These are phyloP conservation scores for Penicillium atrosanguineum DNA, from an alignment of 495 filamentous ascomycete species.

Conservation along the genomic window DNA sequence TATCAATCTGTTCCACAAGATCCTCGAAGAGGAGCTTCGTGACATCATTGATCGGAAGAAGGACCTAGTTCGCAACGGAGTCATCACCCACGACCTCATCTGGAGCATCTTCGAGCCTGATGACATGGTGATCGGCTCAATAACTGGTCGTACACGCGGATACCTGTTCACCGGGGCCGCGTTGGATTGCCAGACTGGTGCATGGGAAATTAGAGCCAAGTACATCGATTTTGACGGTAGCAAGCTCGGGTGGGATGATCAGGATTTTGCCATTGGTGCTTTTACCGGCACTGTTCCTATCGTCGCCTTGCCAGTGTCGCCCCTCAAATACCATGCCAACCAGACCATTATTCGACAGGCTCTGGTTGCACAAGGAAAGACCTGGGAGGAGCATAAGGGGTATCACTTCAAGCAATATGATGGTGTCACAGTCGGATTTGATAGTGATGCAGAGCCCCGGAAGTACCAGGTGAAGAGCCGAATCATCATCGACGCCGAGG, in stretches of 20 bases:
- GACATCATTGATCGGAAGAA: conserved; percentile 54
- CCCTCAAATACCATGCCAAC: conserved; percentile 54
- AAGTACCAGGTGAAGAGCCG: conserved; percentile 52
- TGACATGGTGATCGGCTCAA: conserved; percentile 34
- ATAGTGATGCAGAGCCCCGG: conserved; percentile 15
- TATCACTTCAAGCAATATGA: conserved; percentile 62
- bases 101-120: conserved; percentile 57
- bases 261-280: conserved; percentile 40
- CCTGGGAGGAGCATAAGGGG: conserved; percentile 54
- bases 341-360: conserved; percentile 17
- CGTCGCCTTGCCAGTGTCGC: conserved; percentile 52
- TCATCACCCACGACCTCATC: conserved; percentile 57
- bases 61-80: conserved; percentile 55
- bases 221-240: conserved; percentile 62
- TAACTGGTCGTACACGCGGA: conserved; percentile 36
- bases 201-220: conserved; percentile 28
- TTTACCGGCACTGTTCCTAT: conserved; percentile 60
- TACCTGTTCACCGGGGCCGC: conserved; percentile 31
- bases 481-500: conserved; percentile 54
- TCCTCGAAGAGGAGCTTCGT: conserved; percentile 58
- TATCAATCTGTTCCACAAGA: conserved; percentile 53
- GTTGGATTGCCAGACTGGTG: conserved; percentile 10
- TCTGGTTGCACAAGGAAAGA: conserved; percentile 45
- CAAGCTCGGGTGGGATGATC: conserved; percentile 49
- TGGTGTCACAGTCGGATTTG: conserved; percentile 42